Evolutionary conservation across 2,329 filamentous ascomycete species (phyloP), one percentile per base, ranked within the genome.

Genomic region (Aspergillus jensenii): DNA sequence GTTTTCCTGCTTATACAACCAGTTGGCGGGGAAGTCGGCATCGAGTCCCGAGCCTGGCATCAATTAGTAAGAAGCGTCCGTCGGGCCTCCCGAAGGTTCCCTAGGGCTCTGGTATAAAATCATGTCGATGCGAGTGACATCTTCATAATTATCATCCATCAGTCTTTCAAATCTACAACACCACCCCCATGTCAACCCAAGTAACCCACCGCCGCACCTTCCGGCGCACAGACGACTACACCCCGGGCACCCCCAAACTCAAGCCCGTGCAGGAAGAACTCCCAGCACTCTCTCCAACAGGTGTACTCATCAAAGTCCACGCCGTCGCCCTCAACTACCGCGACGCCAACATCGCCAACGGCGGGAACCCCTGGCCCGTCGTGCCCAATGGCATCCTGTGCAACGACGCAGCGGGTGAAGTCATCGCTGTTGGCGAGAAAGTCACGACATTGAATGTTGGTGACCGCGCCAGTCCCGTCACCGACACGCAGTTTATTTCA

Each of bases 351-450:
- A 68, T 69, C 46, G 65, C 64, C 2, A 67, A 66, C 17, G 65
- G 65, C 1, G 69, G 70, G 0, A 78, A 80, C 55, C 77, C 78
- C 0, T 78, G 73, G 74, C 73, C 74, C 0, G 71, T 79, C 0
- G 55, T 61, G 2, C 64, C 66, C 1, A 45, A 73, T 43, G 65
- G 69, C 1, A 73, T 74, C 1, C 68, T 72, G 0, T 68, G 74
- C 27, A 77, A 76, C 31, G 80, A 82, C 39, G 75, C 74, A 3
- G 74, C 76, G 0, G 76, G 76, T 2, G 75, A 79, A 55, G 65
- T 81, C 2, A 61, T 79, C 4, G 71, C 68, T 0, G 59, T 76
- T 0, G 78, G 78, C 1, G 68, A 75, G 0, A 67, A 65, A 27
- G 75, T 77, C 14, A 67, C 59, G 14, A 40, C 57, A 2, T 61